Base-by-base conservation (phyloP, 768 basidiomycete genomes). In the Agaricus blazei region DNA sequence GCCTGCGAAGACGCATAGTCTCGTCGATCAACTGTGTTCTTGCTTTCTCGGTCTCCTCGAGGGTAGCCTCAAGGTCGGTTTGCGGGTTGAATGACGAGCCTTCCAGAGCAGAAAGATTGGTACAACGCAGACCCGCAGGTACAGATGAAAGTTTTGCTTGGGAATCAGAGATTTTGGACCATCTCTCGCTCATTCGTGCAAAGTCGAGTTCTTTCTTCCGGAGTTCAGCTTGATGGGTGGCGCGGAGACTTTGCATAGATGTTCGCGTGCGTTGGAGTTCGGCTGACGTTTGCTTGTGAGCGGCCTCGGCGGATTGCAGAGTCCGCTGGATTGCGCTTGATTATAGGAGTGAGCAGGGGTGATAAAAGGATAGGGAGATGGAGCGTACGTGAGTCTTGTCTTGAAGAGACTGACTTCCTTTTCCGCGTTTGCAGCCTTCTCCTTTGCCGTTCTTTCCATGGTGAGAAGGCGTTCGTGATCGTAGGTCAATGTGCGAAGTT, bases 171-270 rank as follows among this genome's bases (percentile, higher is more conserved):
- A 93, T 66, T 64, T 84, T 91, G 28, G 75, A 72, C 88, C 88
- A 91, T 59, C 82, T 83, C 48, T 93, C 90, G 27, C 80, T 60
- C 65, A 87, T 83, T 15, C 83, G 78, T 62, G 93, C 90, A 15
- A 85, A 69, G 40, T 93, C 90, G 60, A 85, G 87, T 61, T 94
- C 91, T 63, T 81, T 82, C 74, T 87, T 88, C 77, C 86, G 91
- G 34, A 90, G 65, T 65, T 93, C 92, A 36, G 76, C 75, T 54
- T 81, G 77, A 58, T 90, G 82, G 0, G 85, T 80, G 40, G 82
- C 75, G 26, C 92, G 83, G 11, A 90, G 72, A 9, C 80, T 80
- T 59, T 90, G 88, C 9, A 93, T 64, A 0, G 83, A 68, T 1
- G 82, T 79, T 44, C 85, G 81, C n/a, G 84, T 83, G 26, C 88